Evolutionary conservation across 345 rosid genomes (phyloP).

Genomic region (Bruguiera parviflora): DNA sequence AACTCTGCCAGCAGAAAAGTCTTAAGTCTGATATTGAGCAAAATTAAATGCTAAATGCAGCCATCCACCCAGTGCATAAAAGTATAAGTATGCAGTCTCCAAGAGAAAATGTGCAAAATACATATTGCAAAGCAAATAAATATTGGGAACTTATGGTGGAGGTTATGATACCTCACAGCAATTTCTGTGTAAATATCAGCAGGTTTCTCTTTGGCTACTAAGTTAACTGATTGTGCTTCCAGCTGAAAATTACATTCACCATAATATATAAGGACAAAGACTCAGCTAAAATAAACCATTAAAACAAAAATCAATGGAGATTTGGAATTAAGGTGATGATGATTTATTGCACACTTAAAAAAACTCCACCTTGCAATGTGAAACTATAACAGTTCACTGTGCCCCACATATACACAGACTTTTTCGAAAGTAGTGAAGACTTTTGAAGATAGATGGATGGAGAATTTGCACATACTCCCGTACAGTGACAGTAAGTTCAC

Average conservation of each 20-base stretch:
- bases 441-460: too few species aligned
- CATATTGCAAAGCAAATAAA: background rate
- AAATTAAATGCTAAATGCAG: background rate
- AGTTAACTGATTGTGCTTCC: conserved; percentile 96
- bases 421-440: too few species aligned
- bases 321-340: background rate
- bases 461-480: too few species aligned
- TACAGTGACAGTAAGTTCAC: too few species aligned
- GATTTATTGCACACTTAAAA: background rate
- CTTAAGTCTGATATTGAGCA: conserved; percentile 11
- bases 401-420: too few species aligned
- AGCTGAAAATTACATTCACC: conserved; percentile 43
- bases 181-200: conserved; percentile 97
- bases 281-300: conserved; percentile 13
- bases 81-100: background rate
- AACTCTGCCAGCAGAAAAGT: conserved; percentile 49
- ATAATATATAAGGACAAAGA: conserved; percentile 14
- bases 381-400: too few species aligned
- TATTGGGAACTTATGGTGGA: background rate
- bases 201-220: conserved; percentile 75
- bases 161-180: conserved; percentile 63
- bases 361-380: too few species aligned
- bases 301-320: background rate
- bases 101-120: background rate
- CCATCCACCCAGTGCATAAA: background rate